Conservation (phyloP, 768 basidiomycete genomes). For the Cystobasidiopsis lactophilus region DNA sequence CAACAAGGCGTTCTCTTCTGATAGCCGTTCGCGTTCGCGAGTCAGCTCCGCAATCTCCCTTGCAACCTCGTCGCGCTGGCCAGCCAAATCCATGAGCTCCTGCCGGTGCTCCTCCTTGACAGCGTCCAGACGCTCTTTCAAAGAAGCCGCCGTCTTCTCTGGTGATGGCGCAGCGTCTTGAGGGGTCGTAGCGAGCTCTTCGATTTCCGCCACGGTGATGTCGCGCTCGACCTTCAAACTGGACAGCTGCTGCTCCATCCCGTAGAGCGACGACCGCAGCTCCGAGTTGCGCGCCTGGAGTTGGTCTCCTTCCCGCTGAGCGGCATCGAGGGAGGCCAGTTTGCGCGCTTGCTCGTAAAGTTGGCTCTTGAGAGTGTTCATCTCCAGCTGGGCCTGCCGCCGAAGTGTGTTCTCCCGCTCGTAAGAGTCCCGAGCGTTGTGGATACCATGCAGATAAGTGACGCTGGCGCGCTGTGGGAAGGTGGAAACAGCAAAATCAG, state of each 20-base stretch:
- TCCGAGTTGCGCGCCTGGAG: constrained; percentile 61
- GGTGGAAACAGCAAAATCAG: too few species aligned
- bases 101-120: constrained; percentile 69
- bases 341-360: constrained; percentile 74
- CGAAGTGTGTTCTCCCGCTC: constrained; percentile 72
- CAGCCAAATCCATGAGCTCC: constrained; percentile 63
- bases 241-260: constrained; percentile 64
- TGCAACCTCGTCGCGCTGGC: constrained; percentile 52
- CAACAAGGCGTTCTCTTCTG: constrained; percentile 77
- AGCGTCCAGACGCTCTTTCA: constrained; percentile 64
- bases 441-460: constrained; percentile 75
- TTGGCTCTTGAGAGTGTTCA: constrained; percentile 58
- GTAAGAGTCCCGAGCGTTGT: constrained; percentile 81
- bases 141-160: constrained; percentile 32
- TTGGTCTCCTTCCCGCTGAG: constrained; percentile 44
- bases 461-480: constrained; percentile 55
- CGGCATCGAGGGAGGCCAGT: constrained; percentile 63
- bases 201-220: constrained; percentile 75
- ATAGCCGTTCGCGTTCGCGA: constrained; percentile 58
- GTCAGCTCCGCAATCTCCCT: constrained; percentile 72
- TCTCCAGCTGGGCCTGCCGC: constrained; percentile 78
- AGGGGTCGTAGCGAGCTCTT: constrained; percentile 40
- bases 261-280: constrained; percentile 47
- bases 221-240: constrained; percentile 75
- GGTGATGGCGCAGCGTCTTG: neutral